phyloP scores from a whole-genome alignment of 352 stramenopile genomes.

The Phytophthora megakarya region DNA sequence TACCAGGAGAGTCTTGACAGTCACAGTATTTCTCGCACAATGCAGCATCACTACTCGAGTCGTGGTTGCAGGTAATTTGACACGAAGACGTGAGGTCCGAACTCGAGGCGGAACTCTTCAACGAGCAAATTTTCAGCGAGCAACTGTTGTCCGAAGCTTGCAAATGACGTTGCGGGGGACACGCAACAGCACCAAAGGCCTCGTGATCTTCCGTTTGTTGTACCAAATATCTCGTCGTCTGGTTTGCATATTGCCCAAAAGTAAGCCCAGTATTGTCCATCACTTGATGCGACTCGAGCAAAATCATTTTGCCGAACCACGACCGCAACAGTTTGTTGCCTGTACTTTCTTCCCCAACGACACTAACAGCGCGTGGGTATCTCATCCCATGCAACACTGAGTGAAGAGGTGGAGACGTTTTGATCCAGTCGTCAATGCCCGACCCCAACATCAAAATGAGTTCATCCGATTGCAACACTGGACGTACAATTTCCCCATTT shows the following conservation, averaged over 20 bases:
- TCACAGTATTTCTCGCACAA: slow-evolving; percentile 52
- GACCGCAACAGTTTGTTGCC: slow-evolving; percentile 57
- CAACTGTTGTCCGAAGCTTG: slow-evolving; percentile 56
- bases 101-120: slow-evolving; percentile 37
- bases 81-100: slow-evolving; percentile 48
- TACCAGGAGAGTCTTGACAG: slow-evolving; percentile 35
- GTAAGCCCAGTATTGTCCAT: slow-evolving; percentile 66
- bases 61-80: slow-evolving; percentile 67
- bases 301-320: slow-evolving; percentile 76
- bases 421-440: slow-evolving; percentile 74
- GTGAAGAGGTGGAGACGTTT: slow-evolving; percentile 54
- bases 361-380: slow-evolving; percentile 54
- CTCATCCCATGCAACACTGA: slow-evolving; percentile 80
- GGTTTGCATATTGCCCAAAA: slow-evolving; percentile 59
- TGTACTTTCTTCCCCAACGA: slow-evolving; percentile 28
- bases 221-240: slow-evolving; percentile 57
- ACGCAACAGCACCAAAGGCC: slow-evolving; percentile 52
- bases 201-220: slow-evolving; percentile 37
- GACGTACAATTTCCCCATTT: slow-evolving; percentile 58
- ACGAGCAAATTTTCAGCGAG: slow-evolving; percentile 44
- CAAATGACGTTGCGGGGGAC: slow-evolving; percentile 48
- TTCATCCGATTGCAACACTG: slow-evolving; percentile 67
- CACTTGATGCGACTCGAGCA: slow-evolving; percentile 45
- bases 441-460: slow-evolving; percentile 84
- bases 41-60: slow-evolving; percentile 33